Conservation (phyloP, 805 yeast species). For the Candida mattraensis region DNA sequence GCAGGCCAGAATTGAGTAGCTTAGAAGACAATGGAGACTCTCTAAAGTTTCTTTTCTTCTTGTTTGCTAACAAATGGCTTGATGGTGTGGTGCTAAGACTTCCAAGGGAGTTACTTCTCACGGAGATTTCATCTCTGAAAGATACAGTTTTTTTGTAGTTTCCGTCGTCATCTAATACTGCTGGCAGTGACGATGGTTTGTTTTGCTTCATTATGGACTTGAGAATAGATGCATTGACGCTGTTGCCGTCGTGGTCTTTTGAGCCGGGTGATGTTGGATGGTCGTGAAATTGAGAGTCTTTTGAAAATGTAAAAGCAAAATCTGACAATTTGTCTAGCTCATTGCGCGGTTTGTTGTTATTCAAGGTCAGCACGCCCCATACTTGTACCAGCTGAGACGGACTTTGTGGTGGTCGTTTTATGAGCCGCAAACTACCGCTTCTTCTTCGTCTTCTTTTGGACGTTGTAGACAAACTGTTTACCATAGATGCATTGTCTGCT, state of each 20-base stretch:
- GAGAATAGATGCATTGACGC: constrained; percentile 11
- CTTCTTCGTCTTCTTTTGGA: constrained; percentile 16
- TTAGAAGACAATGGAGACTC: constrained; percentile 9
- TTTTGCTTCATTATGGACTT: constrained; percentile 22
- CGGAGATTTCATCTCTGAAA: constrained; percentile 19
- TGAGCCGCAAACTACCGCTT: constrained; percentile 19
- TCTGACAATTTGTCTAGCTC: constrained; percentile 1
- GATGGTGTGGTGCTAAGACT: constrained; percentile 7
- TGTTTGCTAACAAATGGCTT: constrained; percentile 4
- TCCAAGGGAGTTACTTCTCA: constrained; percentile 11
- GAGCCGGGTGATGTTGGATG: neutral
- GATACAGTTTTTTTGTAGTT: constrained; percentile 20
- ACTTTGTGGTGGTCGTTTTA: constrained; percentile 5
- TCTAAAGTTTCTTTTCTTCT: constrained; percentile 4
- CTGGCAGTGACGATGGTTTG: constrained; percentile 3
- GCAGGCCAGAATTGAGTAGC: constrained; percentile 8
- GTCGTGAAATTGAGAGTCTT: constrained; percentile 2
- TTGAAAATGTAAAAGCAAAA: constrained; percentile 9
- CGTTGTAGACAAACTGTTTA: constrained; percentile 17
- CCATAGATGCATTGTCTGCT: constrained; percentile 13
- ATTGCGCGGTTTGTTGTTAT: constrained; percentile 4
- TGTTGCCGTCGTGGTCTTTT: constrained; percentile 3
- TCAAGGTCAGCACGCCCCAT: constrained; percentile 14
- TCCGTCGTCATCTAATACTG: constrained; percentile 11
- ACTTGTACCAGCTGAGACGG: constrained; percentile 11